phyloP scores from a whole-genome alignment of 805 yeast genomes.

The Teunomyces kruisii region DNA sequence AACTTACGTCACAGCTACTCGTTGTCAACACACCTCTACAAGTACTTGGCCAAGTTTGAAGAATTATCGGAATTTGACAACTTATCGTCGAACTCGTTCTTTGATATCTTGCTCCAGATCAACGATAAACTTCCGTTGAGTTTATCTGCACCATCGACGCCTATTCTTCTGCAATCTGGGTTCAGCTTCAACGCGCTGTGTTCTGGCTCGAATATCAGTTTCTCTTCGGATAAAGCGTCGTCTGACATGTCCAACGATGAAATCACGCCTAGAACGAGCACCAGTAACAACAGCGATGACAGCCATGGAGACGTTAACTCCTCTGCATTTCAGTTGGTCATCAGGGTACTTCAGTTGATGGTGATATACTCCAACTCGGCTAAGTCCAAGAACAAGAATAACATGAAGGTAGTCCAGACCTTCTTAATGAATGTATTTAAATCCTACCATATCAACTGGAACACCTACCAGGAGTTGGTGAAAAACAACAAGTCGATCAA shows the following conservation, averaged over 20 bases:
- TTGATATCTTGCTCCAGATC: slow-evolving; percentile 36
- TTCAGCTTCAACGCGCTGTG: background rate
- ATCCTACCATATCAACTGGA: slow-evolving; percentile 45
- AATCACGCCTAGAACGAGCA: slow-evolving; percentile 7
- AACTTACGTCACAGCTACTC: slow-evolving; percentile 15
- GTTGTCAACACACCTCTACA: slow-evolving; percentile 18
- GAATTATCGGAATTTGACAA: slow-evolving; percentile 32
- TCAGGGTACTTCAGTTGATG: slow-evolving; percentile 33
- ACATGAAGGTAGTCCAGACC: slow-evolving; percentile 29
- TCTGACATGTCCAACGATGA: slow-evolving; percentile 1
- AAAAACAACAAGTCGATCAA: slow-evolving; percentile 35
- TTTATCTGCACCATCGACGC: slow-evolving; percentile 45
- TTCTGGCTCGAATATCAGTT: slow-evolving; percentile 6
- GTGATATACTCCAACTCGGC: slow-evolving; percentile 33
- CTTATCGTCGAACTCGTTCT: slow-evolving; percentile 28
- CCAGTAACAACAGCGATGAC: slow-evolving; percentile 7
- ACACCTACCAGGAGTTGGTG: slow-evolving; percentile 32
- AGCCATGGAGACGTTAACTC: slow-evolving; percentile 16
- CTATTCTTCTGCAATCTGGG: slow-evolving; percentile 18
- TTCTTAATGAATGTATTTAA: slow-evolving; percentile 33
- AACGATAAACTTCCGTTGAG: slow-evolving; percentile 44
- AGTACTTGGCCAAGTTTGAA: slow-evolving; percentile 22
- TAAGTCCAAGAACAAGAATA: slow-evolving; percentile 29
- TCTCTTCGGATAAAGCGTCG: background rate
- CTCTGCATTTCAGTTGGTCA: slow-evolving; percentile 30